phyloP scores from a whole-genome alignment of 1,139 yeast genomes.

The Debaryomyces sp. region DNA sequence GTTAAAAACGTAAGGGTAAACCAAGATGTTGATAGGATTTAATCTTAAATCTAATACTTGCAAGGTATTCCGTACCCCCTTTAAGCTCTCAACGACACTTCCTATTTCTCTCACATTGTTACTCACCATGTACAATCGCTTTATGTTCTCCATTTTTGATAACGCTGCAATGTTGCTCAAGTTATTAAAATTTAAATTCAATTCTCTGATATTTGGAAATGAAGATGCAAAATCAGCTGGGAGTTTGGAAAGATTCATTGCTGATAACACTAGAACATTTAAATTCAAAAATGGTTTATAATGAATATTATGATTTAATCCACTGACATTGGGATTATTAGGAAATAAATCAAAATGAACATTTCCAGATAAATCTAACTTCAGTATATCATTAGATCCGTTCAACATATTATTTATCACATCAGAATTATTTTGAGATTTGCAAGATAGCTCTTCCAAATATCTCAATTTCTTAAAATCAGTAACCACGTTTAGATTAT shows the following conservation, averaged over 20 bases:
- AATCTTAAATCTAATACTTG: conserved; percentile 51
- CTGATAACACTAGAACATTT: conserved; percentile 43
- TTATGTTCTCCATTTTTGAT: conserved; percentile 33
- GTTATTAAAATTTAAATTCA: conserved; percentile 55
- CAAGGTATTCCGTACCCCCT: conserved; percentile 34
- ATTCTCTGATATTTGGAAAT: conserved; percentile 51
- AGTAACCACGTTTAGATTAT: conserved; percentile 26
- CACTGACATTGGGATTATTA: background rate
- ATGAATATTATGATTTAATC: background rate
- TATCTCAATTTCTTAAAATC: conserved; percentile 34
- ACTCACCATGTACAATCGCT: conserved; percentile 47
- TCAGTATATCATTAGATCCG: conserved; percentile 23
- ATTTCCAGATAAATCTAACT: conserved; percentile 47
- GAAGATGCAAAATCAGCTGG: conserved; percentile 37
- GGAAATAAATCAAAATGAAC: conserved; percentile 11
- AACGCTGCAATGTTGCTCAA: conserved; percentile 34
- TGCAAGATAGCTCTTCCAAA: conserved; percentile 47
- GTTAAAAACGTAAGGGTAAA: conserved; percentile 57
- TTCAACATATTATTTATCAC: conserved; percentile 23
- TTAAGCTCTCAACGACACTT: conserved; percentile 34
- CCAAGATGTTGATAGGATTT: conserved; percentile 49
- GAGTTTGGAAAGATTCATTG: conserved; percentile 41
- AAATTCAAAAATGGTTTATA: conserved; percentile 37
- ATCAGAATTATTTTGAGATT: conserved; percentile 30
- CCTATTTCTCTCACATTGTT: conserved; percentile 43